Conservation (phyloP, 1,284 basidiomycete species). For the Naganishia cerealis region DNA sequence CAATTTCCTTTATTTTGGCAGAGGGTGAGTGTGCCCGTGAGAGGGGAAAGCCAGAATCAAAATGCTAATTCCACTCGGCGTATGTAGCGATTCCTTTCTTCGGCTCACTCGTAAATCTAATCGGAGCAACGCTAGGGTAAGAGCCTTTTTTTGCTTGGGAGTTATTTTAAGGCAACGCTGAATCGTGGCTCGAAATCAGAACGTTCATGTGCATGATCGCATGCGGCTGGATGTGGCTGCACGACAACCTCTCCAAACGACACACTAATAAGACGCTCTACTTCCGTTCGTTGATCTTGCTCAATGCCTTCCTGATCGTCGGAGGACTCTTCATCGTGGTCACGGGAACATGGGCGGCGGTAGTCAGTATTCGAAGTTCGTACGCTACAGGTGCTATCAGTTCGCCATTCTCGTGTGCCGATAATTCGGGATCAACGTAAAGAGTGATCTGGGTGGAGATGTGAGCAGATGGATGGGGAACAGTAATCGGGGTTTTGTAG, state of each 20-base stretch:
- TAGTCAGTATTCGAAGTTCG: conserved; percentile 46
- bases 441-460: not conserved
- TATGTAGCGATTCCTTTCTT: conserved; percentile 44
- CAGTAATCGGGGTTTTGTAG: not conserved
- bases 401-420: conserved; percentile 51
- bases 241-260: conserved; percentile 37
- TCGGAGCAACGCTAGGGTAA: conserved; percentile 37
- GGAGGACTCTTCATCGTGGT: conserved; percentile 48
- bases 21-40: conserved; percentile 38
- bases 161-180: too few species aligned
- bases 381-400: conserved; percentile 45
- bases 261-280: conserved; percentile 31
- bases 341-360: conserved; percentile 50
- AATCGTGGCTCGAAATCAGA: too few species aligned
- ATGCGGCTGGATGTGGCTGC: conserved; percentile 38
- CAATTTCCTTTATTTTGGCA: conserved; percentile 61
- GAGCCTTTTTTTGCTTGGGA: too few species aligned
- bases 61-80: too few species aligned
- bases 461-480: not conserved
- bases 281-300: conserved; percentile 34
- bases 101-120: conserved; percentile 41
- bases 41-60: not conserved
- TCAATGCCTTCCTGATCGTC: conserved; percentile 44
- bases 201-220: conserved; percentile 37
- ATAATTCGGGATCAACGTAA: conserved; percentile 41